phyloP scores from a whole-genome alignment of 768 basidiomycete species.

The Cytidiella melzeri region DNA sequence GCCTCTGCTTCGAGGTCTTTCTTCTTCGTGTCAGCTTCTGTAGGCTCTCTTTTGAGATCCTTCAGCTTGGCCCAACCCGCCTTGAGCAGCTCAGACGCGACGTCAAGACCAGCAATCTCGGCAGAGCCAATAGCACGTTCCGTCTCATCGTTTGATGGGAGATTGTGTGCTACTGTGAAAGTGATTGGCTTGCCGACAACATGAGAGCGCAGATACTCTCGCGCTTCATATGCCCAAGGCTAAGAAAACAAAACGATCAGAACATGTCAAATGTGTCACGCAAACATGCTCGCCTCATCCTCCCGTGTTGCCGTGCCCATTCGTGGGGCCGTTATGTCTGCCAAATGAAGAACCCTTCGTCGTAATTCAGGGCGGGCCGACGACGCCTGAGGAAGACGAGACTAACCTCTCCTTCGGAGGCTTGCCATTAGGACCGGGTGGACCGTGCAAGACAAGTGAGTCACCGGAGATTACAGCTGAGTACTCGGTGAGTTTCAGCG shows the following conservation, averaged over 20 bases:
- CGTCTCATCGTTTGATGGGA: slow-evolving; percentile 69
- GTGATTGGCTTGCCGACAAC: slow-evolving; percentile 88
- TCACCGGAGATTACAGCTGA: slow-evolving; percentile 88
- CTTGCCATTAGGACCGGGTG: slow-evolving; percentile 75
- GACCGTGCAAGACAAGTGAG: slow-evolving; percentile 76
- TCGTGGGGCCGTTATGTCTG: slow-evolving; percentile 79
- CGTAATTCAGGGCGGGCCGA: not conserved
- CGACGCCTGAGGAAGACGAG: not conserved
- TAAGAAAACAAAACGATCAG: slow-evolving; percentile 25
- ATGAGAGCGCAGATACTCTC: slow-evolving; percentile 83
- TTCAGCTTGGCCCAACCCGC: slow-evolving; percentile 94
- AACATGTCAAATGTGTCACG: not conserved
- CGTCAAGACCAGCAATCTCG: slow-evolving; percentile 66
- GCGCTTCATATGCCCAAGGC: slow-evolving; percentile 89
- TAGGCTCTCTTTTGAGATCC: slow-evolving; percentile 77
- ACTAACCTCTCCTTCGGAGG: slow-evolving; percentile 83
- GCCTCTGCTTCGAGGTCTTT: slow-evolving; percentile 76
- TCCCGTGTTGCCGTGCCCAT: slow-evolving; percentile 71
- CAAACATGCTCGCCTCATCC: slow-evolving; percentile 62
- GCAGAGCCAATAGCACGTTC: slow-evolving; percentile 76
- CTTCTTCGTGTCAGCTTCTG: slow-evolving; percentile 69
- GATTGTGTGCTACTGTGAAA: slow-evolving; percentile 75
- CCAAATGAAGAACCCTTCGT: slow-evolving; percentile 78
- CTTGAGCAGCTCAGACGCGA: slow-evolving; percentile 71
- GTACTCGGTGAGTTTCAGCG: slow-evolving; percentile 24